Evolutionary conservation across 768 basidiomycete species (phyloP), one percentile per base, ranked within the genome.

Genomic region (Suillus ampliporus): DNA sequence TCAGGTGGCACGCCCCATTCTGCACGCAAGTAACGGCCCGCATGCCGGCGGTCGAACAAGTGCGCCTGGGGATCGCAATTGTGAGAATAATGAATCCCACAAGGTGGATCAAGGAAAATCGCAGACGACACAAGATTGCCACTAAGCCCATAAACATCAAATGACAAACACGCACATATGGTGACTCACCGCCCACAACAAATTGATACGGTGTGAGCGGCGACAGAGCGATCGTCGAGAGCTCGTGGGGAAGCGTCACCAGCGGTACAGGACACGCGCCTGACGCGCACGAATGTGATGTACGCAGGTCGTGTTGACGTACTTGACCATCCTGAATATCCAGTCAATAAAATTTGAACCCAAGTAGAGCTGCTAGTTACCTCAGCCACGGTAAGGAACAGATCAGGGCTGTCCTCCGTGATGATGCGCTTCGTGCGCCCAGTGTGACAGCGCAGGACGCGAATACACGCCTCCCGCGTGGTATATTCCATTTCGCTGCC

Each of bases 281-380:
- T 17, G 71, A 67, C 34, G 75, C 66, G 75, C 94, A 97, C n/a
- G 74, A 74, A 74, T 96, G 86, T 9, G 85, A 75, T 11, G 83
- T 83, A 57, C 94, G 81, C 48, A 96, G 76, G 71, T 97, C 94
- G 72, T 96, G 94, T 70, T 95, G 94, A 28, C 94, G 84, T 11
- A 95, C 93, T 34, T 89, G 84, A 4, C 92, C 94, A 75, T 97
- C 94, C 89, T 94, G 70, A 64, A 46, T 37, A 74, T 63, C 61
- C 70, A 58, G 11, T 66, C 37, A 75, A 60, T 62, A 57, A 58
- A 65, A 64, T 13, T 73, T 63, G 53, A 67, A 63, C 2, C 21
- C 11, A 34, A 59, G 35, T 28, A 19, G 17, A 31, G 8, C 26
- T 7, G 7, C 19, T 53, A 73, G 82, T 37, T 57, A 89, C 91